Evolutionary conservation across 2,329 filamentous ascomycete species (phyloP), one percentile per base, ranked within the genome.

Genomic region (Trichophyton benhamiae): DNA sequence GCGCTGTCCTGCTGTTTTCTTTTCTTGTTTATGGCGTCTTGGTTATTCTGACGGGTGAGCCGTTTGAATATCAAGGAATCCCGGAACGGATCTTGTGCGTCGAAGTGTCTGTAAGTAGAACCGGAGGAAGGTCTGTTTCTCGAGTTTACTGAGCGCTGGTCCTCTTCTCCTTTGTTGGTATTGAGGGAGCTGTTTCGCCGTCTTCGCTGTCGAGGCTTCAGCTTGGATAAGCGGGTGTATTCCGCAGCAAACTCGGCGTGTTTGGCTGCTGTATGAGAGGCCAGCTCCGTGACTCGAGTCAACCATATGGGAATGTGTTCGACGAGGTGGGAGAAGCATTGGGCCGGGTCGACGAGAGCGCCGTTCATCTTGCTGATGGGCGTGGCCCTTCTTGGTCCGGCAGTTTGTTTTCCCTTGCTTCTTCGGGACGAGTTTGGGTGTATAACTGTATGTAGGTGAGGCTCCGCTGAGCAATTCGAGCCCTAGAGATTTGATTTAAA

Each of bases 271-370:
- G 75, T 74, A 64, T 78, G 72, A 5, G 66, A 63, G 30, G 73
- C 70, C n/a, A 79, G 69, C 6, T 76, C 72, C 20, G 77, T 72
- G 44, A 79, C 65, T 59, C 70, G 72, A 46, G 66, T 67, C 52
- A 77, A 72, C 77, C 77, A 79, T n/a, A 68, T 59, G 13, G 77
- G 77, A 15, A 78, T 61, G 61, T 74, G 77, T 58, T 78, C 74
- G 52, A 72, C 67, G 7, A 79, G 70, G 64, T 74, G 71, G 65
- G 73, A 67, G 65, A 79, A 79, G 62, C 76, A 77, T 60, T 74
- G 71, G 53, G 77, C 66, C 44, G 77, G 72, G 68, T 78, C 76
- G 70, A 76, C 74, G 17, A 68, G 53, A 42, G 55, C 20, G 3
- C 55, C 22, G 36, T 25, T 58, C 41, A 58, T 58, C 36, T 44